Conservation (phyloP, 2,329 filamentous ascomycete genomes). For the Lanzia echinophila region DNA sequence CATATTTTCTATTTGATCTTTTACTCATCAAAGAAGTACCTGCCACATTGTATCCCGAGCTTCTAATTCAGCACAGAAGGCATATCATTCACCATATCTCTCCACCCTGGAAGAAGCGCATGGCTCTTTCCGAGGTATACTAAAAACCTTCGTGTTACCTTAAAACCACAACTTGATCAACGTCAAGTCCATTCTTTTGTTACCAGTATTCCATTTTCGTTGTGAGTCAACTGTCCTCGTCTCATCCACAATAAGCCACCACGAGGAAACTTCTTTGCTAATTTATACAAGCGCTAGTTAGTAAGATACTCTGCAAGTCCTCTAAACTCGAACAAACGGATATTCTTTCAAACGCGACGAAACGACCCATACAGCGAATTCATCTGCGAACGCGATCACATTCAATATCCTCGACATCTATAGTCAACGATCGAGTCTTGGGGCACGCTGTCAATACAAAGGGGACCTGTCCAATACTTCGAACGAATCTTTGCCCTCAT, state of each 20-base stretch:
- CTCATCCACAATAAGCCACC: neutral
- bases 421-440: neutral
- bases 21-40: constrained; percentile 9
- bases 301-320: neutral
- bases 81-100: constrained; percentile 10
- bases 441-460: neutral
- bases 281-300: too few relatives aligned
- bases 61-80: constrained; percentile 10
- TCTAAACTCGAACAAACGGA: neutral
- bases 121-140: constrained; percentile 19
- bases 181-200: neutral
- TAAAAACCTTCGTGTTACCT: constrained; percentile 14
- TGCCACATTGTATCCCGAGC: constrained; percentile 12
- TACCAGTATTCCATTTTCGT: neutral
- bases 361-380: neutral
- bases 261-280: too few relatives aligned
- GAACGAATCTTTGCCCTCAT: neutral
- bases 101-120: constrained; percentile 7
- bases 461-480: neutral
- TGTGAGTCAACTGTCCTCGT: neutral
- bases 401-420: too few relatives aligned
- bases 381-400: neutral
- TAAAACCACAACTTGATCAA: constrained; percentile 11
- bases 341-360: neutral
- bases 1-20: neutral